phyloP scores from a whole-genome alignment of 768 basidiomycete species.

The Bullera alba region DNA sequence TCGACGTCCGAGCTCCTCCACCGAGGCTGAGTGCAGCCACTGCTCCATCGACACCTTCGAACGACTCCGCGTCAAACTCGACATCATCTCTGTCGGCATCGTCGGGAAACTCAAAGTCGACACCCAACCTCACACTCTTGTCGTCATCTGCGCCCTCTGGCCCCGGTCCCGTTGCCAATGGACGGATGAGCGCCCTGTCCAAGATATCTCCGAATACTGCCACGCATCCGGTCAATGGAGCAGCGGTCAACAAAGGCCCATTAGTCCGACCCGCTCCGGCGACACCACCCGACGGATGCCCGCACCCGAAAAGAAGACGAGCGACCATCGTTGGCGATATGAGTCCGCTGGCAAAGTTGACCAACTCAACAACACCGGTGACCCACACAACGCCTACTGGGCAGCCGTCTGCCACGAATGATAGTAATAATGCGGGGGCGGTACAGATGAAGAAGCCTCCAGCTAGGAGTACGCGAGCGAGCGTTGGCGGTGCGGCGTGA shows the following conservation, averaged over 20 bases:
- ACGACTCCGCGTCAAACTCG: background rate
- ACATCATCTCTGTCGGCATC: conserved; percentile 9
- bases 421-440: background rate
- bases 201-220: too few species aligned
- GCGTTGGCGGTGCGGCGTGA: conserved; percentile 7
- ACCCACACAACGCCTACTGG: background rate
- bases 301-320: conserved; percentile 30
- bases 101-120: conserved; percentile 22
- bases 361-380: background rate
- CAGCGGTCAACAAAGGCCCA: conserved; percentile 13
- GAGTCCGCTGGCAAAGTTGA: conserved; percentile 18
- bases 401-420: background rate
- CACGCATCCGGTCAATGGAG: background rate
- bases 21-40: background rate
- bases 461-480: conserved; percentile 1
- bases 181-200: too few species aligned
- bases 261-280: conserved; percentile 26
- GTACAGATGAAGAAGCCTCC: background rate
- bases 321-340: conserved; percentile 24
- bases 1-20: background rate
- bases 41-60: background rate
- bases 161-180: too few species aligned
- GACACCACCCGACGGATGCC: conserved; percentile 29
- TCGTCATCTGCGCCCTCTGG: conserved; percentile 6
- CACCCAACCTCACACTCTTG: conserved; percentile 18